A percentile compares a stretch with the other conserved stretches of the same genome.
Evolutionary conservation across 164 flowering plant genomes (phyloP).

Genomic region (Pachysandra terminalis): DNA sequence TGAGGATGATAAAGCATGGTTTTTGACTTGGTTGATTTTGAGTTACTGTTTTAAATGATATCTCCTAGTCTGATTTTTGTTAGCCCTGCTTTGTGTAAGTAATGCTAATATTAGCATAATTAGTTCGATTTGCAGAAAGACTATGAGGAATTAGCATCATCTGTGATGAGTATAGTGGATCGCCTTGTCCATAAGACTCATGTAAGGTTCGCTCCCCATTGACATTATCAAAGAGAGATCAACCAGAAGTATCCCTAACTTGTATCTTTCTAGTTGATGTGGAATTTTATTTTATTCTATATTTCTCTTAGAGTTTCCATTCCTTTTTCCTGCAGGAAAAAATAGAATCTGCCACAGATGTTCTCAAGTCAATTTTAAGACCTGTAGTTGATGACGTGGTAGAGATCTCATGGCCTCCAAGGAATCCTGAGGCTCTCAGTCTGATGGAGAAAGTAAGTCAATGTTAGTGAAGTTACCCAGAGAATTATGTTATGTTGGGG

Average conservation of each 20-base stretch:
- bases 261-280: neutral
- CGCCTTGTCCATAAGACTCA: conserved; percentile 73
- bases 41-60: conserved; percentile 10
- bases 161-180: conserved; percentile 84
- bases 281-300: neutral
- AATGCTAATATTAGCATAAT: conserved; percentile 4
- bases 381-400: conserved; percentile 69
- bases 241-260: neutral
- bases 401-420: conserved; percentile 92
- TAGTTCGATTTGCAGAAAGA: conserved; percentile 63
- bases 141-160: conserved; percentile 80
- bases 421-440: conserved; percentile 66
- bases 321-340: conserved; percentile 59
- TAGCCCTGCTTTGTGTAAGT: neutral
- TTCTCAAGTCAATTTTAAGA: conserved; percentile 65
- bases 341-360: conserved; percentile 90
- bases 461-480: neutral
- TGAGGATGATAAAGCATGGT: conserved; percentile 94
- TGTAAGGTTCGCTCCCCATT: conserved; percentile 32
- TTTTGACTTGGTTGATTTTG: conserved; percentile 40
- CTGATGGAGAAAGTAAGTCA: conserved; percentile 73
- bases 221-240: neutral
- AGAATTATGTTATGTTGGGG: neutral
- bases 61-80: conserved; percentile 11
- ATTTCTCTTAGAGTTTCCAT: neutral